Evolutionary conservation across 352 stramenopile species (phyloP).

Genomic region (Globisporangium mamillatum): DNA sequence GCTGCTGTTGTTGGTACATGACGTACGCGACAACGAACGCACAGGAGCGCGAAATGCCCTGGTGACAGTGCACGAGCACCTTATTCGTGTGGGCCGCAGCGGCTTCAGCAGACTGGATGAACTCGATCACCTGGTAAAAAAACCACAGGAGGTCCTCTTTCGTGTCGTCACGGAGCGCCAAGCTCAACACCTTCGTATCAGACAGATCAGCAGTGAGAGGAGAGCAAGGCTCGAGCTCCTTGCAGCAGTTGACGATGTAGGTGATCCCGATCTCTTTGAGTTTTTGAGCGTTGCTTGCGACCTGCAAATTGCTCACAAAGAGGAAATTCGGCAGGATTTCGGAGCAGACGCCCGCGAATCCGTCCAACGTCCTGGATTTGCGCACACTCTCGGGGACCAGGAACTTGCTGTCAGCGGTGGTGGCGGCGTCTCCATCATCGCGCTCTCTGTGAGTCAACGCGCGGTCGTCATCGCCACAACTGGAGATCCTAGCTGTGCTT

Average conservation of each 20-base stretch:
- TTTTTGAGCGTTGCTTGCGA: constrained; percentile 29
- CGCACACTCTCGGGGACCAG: constrained; percentile 60
- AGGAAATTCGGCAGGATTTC: constrained; percentile 53
- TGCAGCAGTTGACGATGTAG: constrained; percentile 56
- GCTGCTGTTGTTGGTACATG: constrained; percentile 31
- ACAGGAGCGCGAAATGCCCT: constrained; percentile 70
- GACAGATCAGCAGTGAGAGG: background rate
- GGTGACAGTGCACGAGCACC: constrained; percentile 67
- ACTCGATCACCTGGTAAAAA: constrained; percentile 41
- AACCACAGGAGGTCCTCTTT: constrained; percentile 70
- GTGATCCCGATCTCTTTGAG: constrained; percentile 44
- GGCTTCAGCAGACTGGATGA: constrained; percentile 27
- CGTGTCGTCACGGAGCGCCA: constrained; percentile 52
- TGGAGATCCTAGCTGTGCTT: background rate
- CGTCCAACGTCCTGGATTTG: constrained; percentile 37
- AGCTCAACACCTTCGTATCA: constrained; percentile 20
- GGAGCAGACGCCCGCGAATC: constrained; percentile 47
- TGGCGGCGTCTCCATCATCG: background rate
- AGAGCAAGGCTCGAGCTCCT: constrained; percentile 25
- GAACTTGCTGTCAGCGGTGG: constrained; percentile 17
- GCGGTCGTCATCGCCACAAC: background rate
- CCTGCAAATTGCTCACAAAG: constrained; percentile 55
- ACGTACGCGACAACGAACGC: constrained; percentile 62
- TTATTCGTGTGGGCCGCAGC: constrained; percentile 6
- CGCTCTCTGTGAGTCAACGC: background rate